Percentiles rank a stretch among this genome's conserved stretches.
Conservation (phyloP, 208 protist genomes). For the Acanthamoeba healyi region DNA sequence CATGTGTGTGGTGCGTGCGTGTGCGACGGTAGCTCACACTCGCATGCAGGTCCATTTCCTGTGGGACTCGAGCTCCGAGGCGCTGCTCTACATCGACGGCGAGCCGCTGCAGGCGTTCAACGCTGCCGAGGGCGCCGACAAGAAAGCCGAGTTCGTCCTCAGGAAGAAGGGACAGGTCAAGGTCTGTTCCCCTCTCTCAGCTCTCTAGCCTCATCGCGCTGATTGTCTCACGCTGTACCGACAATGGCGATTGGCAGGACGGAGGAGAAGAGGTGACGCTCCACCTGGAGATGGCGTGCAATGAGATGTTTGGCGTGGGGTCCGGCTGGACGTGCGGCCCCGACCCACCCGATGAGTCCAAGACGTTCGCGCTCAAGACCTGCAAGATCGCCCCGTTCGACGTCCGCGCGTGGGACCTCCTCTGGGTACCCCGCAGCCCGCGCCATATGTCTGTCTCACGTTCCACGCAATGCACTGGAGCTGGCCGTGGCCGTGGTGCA, state of each 20-base stretch:
- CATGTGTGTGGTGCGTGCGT: no score
- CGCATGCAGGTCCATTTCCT: slow-evolving; percentile 82
- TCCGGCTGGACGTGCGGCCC: slow-evolving; percentile 73
- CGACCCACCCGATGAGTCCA: slow-evolving; percentile 79
- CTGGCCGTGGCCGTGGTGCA: slow-evolving; percentile 79
- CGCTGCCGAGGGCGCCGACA: slow-evolving; percentile 77
- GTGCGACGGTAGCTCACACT: no score
- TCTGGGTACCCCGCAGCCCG: not conserved
- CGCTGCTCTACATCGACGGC: slow-evolving; percentile 80
- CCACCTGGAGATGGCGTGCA: slow-evolving; percentile 87
- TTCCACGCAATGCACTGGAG: slow-evolving; percentile 28
- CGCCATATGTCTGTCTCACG: not conserved
- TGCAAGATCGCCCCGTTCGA: slow-evolving; percentile 82
- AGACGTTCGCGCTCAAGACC: slow-evolving; percentile 77
- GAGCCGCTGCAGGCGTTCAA: slow-evolving; percentile 83
- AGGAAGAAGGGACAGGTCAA: slow-evolving; percentile 22
- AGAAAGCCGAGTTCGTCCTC: slow-evolving; percentile 79
- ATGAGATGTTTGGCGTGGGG: slow-evolving; percentile 88
- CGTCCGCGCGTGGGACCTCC: slow-evolving; percentile 78
- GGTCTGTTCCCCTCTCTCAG: not conserved
- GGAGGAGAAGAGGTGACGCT: slow-evolving; percentile 50
- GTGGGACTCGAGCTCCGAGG: slow-evolving; percentile 84
- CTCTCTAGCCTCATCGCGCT: not conserved
- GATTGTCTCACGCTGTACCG: not conserved
- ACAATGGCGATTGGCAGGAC: not conserved